Evolutionary conservation across 1,284 basidiomycete genomes (phyloP), one percentile per base, ranked within the genome.

Genomic region (Microstroma glucosiphilum): DNA sequence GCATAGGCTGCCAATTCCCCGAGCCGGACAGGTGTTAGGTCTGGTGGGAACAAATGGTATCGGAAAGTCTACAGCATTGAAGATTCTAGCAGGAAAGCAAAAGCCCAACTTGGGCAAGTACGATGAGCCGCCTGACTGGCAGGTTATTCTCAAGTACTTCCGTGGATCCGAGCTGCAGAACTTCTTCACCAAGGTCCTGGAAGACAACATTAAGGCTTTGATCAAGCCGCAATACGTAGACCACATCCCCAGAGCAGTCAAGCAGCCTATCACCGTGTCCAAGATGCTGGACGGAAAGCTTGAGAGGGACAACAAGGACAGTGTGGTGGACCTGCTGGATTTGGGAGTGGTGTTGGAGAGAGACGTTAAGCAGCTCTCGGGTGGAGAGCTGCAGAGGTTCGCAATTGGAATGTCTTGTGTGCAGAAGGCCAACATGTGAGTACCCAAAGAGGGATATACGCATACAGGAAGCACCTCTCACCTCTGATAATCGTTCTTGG

Each of bases 151-250:
- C 64, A 76, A 73, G 62, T 76, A 78, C 66, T 79, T 79, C 69
- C 72, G 77, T 57, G 77, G 77, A 48, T 76, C 74, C 41, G 77
- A 79, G 68, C 64, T 79, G 54, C 77, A 79, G 57, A 79, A 79
- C 68, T 78, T 76, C 62, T 79, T 79, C 67, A 77, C 75, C 57
- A 79, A 79, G 64, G 77, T 79, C 56, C 69, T 79, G 8, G 77
- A 79, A 63, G 77, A 79, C 69, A 76, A 79, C 68, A 75, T 79
- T 67, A 79, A 79, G 69, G 77, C 77, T 23, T 70, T 79, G 25
- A 78, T 79, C 68, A 79, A 79, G 68, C 77, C 77, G 15, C 77
- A 79, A 66, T 79, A 79, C 58, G 77, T 79, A 48, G 77, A 79
- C 65, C 76, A 79, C 68, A 75, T 79, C 54, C 76, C 77, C 4